Percentiles rank a stretch among this genome's conserved stretches.
These are phyloP conservation scores for Fusarium bactridioides DNA, from an alignment of 2,329 filamentous ascomycete genomes.

Conservation along the genomic window DNA sequence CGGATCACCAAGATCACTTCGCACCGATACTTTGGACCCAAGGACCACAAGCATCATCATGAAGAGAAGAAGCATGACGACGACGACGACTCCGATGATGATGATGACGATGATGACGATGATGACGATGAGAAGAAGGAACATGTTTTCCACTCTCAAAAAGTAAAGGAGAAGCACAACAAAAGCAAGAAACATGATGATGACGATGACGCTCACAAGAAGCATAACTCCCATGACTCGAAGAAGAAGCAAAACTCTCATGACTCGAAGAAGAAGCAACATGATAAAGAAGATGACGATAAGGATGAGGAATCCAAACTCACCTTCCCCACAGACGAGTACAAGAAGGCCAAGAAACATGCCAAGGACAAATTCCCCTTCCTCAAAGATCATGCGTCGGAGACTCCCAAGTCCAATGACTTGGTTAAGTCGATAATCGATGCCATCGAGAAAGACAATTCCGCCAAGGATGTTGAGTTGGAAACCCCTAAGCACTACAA, in stretches of 20 bases:
- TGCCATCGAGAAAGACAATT: background rate
- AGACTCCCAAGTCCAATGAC: background rate
- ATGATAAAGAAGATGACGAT: background rate
- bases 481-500: too few species aligned
- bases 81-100: background rate
- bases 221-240: background rate
- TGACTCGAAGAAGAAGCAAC: background rate
- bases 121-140: background rate
- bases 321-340: background rate
- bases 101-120: background rate
- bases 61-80: background rate
- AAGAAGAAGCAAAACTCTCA: background rate
- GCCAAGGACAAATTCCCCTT: background rate
- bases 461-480: background rate
- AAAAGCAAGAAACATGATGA: background rate
- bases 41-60: background rate
- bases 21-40: background rate
- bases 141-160: background rate
- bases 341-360: background rate
- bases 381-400: background rate
- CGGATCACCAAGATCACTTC: background rate
- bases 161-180: background rate
- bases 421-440: background rate
- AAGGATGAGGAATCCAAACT: background rate
- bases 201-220: background rate